These are phyloP conservation scores for Martiniozyma abietophila DNA, from an alignment of 805 yeast genomes.

Conservation along the genomic window DNA sequence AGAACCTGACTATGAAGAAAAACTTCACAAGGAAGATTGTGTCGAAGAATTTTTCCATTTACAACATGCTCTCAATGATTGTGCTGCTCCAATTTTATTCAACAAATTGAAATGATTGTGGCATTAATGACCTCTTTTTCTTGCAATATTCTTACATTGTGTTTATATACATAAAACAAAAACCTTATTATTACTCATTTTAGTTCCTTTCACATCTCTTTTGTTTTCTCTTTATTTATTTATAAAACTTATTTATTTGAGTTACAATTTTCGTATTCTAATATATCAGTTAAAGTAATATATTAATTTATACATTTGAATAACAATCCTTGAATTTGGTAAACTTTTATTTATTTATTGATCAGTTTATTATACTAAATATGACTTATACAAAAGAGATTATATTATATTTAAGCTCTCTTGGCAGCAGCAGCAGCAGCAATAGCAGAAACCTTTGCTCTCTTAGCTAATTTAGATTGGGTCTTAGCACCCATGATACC, in stretches of 20 bases:
- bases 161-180: too few species aligned
- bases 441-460: slow-evolving; percentile 49
- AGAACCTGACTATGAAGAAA: slow-evolving; percentile 74
- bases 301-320: too few species aligned
- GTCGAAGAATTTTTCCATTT: slow-evolving; percentile 97
- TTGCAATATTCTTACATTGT: too few species aligned
- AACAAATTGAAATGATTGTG: slow-evolving; percentile 62
- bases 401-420: slow-evolving; percentile 3
- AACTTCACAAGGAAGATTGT: slow-evolving; percentile 89
- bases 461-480: slow-evolving; percentile 57
- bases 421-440: slow-evolving; percentile 43
- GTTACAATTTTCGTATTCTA: too few species aligned
- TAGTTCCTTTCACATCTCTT: slow-evolving; percentile 1
- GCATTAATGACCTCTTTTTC: slow-evolving; percentile 1
- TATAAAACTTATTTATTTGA: too few species aligned
- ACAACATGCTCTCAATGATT: slow-evolving; percentile 85
- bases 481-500: slow-evolving; percentile 97
- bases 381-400: slow-evolving; percentile 3
- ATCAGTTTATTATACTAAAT: slow-evolving; percentile 1
- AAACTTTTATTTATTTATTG: too few species aligned
- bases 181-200: neutral
- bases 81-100: slow-evolving; percentile 87
- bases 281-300: too few species aligned
- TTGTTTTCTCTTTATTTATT: slow-evolving; percentile 2
- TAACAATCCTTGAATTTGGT: too few species aligned